Evolutionary conservation across 2,329 filamentous ascomycete genomes (phyloP).

Genomic region (Cordyceps fumosorosea): DNA sequence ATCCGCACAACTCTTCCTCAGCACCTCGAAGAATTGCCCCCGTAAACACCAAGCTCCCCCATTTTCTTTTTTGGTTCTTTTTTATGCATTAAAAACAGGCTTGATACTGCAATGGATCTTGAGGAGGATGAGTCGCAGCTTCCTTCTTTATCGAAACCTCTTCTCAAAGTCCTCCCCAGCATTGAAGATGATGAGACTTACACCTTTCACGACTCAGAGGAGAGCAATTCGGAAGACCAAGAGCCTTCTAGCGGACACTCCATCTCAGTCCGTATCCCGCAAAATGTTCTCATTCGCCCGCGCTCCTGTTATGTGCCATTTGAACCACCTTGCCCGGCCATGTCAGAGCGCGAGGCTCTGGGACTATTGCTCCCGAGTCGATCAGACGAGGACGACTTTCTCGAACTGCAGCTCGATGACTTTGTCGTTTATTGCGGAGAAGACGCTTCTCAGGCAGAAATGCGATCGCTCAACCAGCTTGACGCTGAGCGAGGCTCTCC

Average conservation of each 20-base stretch:
- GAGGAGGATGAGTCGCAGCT: too few species aligned
- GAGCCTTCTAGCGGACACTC: background rate
- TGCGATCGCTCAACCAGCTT: conserved; percentile 50
- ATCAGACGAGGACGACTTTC: conserved; percentile 20
- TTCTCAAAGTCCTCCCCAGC: background rate
- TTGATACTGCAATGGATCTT: too few species aligned
- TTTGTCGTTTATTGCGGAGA: conserved; percentile 51
- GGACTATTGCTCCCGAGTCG: background rate
- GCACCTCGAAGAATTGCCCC: background rate
- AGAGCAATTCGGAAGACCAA: background rate
- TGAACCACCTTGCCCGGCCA: conserved; percentile 1
- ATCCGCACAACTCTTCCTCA: background rate
- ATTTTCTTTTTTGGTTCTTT: too few species aligned
- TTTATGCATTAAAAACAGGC: too few species aligned
- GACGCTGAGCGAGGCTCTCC: conserved; percentile 26
- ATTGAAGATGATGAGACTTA: background rate
- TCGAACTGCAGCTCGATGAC: conserved; percentile 47
- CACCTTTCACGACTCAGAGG: background rate
- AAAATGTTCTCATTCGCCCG: background rate
- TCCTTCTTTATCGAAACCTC: too few species aligned
- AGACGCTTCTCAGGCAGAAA: conserved; percentile 35
- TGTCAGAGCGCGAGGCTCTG: conserved; percentile 13
- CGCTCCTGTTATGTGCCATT: conserved; percentile 1
- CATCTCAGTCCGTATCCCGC: background rate
- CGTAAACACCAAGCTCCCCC: background rate